Evolutionary conservation across 768 basidiomycete genomes (phyloP).

Genomic region (Ramaria rubella): DNA sequence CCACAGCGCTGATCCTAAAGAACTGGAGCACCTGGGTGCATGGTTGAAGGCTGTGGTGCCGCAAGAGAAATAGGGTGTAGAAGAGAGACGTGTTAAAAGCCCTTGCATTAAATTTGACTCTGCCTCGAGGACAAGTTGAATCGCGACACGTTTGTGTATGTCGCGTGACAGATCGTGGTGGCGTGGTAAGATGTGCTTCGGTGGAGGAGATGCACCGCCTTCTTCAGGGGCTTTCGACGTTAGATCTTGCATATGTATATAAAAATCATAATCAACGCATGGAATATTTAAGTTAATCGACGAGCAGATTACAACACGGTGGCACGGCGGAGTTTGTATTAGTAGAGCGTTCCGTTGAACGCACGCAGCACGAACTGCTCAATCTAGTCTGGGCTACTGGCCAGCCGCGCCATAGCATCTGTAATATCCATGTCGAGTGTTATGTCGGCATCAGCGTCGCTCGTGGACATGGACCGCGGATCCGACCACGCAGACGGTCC

Average conservation of each 20-base stretch:
- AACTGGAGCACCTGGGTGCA: constrained; percentile 60
- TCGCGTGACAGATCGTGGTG: background rate
- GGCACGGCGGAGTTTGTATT: constrained; percentile 8
- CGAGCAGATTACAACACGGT: background rate
- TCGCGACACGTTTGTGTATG: background rate
- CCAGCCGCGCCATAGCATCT: background rate
- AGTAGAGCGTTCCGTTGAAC: background rate
- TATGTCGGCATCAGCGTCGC: constrained; percentile 2
- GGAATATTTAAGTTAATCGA: too few species aligned
- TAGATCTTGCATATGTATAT: too few species aligned
- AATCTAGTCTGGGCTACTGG: background rate
- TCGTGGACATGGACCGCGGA: constrained; percentile 9
- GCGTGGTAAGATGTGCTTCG: background rate
- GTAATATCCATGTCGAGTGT: constrained; percentile 4
- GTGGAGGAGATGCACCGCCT: background rate
- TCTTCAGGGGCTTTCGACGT: background rate
- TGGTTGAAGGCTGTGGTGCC: constrained; percentile 65
- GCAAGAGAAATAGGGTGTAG: background rate
- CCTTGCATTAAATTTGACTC: too few species aligned
- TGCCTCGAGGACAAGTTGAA: background rate
- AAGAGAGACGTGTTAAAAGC: background rate
- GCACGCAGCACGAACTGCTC: background rate
- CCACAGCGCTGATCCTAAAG: constrained; percentile 58
- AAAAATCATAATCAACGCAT: too few species aligned
- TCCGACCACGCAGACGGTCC: constrained; percentile 9